Evolutionary conservation across 106 monocot genomes (phyloP), one percentile per base, ranked within the genome.

Genomic region (Hemerocallis citrina): DNA sequence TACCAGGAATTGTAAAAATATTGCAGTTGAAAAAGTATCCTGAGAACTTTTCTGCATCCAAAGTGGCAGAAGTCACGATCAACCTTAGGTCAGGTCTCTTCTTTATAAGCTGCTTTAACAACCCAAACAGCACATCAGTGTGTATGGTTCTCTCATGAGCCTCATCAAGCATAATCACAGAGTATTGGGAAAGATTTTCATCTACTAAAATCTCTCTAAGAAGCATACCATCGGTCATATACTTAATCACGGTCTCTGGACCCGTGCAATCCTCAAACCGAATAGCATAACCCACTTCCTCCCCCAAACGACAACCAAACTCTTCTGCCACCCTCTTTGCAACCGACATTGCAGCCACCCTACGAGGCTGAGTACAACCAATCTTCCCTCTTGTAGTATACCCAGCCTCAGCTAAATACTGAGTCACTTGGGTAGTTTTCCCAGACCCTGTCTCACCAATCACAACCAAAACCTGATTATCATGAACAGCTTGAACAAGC

Each of bases 141-240:
- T 82, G 75, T 25, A 93, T 93, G 13, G 93, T 93, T 70, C 93
- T 93, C 63, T 93, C 93, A 68, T 93, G 93, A 63, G 93, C 93
- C 68, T 93, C 93, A 71, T 93, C 93, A 21, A 93, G 79, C 93
- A 93, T 93, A 33, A 93, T 42, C 49, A 93, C 89, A 32, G 93
- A 93, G 57, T 93, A 93, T 82, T 93, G 88, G 0, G 85, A 89
- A 19, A 93, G 74, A 45, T 57, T 93, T 22, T 93, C 93, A 71
- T 93, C 93, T 25, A 93, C 75, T 66, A 93, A 70, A 62, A 93
- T 85, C 57, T 93, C 89, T 54, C 79, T 79, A 15, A 93, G 70
- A 62, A 93, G 81, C 93, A 93, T 93, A 67, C 93, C 93, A 80
- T 93, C 93, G 30, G 89, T 93, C 93, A 93, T 89, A 49, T 93